phyloP scores from a whole-genome alignment of 2,329 filamentous ascomycete genomes.

The Fusarium penzigii region DNA sequence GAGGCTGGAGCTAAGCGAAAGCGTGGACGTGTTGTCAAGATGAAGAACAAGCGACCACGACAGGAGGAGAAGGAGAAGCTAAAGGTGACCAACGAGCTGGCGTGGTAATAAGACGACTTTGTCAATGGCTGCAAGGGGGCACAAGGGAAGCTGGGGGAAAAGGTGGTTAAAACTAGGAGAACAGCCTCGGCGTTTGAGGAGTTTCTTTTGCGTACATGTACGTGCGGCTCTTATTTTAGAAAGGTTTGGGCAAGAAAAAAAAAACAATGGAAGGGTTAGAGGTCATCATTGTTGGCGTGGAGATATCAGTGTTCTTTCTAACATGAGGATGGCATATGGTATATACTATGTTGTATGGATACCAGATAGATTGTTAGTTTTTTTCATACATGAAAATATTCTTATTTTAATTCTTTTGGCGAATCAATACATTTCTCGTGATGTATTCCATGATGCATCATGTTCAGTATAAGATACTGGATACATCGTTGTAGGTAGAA shows the following conservation, averaged over 20 bases:
- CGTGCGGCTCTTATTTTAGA: background rate
- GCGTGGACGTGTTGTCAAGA: conserved; percentile 49
- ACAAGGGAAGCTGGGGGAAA: background rate
- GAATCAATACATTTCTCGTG: background rate
- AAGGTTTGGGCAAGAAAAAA: conserved; percentile 1
- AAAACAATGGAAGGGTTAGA: background rate
- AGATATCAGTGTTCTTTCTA: conserved; percentile 2
- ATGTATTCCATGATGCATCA: too few relatives aligned
- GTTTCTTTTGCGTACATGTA: conserved; percentile 13
- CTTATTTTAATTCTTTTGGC: background rate
- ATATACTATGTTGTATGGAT: conserved; percentile 6
- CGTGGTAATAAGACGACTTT: conserved; percentile 34
- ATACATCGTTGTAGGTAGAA: too few relatives aligned
- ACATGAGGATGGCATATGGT: background rate
- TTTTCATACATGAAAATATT: background rate
- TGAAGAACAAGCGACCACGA: conserved; percentile 46
- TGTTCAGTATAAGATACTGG: too few relatives aligned
- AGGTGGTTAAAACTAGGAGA: conserved; percentile 1
- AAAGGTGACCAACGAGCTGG: conserved; percentile 43
- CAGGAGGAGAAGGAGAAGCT: conserved; percentile 65
- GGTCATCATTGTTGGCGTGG: conserved; percentile 1
- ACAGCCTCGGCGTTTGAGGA: conserved; percentile 27
- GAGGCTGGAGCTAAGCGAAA: conserved; percentile 59
- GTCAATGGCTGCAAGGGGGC: too few relatives aligned
- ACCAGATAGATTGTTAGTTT: conserved; percentile 18